Evolutionary conservation across 2,329 filamentous ascomycete genomes (phyloP).

Genomic region (Calonectria pteridis): DNA sequence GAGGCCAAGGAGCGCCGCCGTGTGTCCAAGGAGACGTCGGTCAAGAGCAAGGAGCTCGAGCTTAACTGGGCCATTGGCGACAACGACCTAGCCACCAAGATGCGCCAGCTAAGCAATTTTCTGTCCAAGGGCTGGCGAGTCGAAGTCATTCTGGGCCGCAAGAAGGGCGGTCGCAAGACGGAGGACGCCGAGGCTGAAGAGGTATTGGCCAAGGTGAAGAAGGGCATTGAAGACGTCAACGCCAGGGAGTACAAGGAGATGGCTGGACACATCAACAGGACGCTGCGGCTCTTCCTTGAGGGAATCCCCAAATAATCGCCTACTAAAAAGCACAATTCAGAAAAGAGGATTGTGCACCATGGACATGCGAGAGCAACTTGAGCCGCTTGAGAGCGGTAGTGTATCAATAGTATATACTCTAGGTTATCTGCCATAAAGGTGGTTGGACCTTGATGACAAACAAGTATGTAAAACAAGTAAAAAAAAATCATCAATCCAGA

Average conservation of each 20-base stretch:
- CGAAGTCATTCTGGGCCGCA: slow-evolving; percentile 75
- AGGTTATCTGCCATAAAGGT: slow-evolving; percentile 37
- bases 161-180: slow-evolving; percentile 71
- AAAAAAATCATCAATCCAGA: slow-evolving; percentile 31
- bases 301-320: slow-evolving; percentile 34
- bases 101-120: slow-evolving; percentile 77
- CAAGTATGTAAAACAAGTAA: slow-evolving; percentile 22
- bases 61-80: slow-evolving; percentile 87
- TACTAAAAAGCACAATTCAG: neutral
- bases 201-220: slow-evolving; percentile 61
- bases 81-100: slow-evolving; percentile 80
- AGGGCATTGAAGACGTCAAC: slow-evolving; percentile 49
- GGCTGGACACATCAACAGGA: slow-evolving; percentile 59
- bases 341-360: neutral
- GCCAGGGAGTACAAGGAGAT: slow-evolving; percentile 59
- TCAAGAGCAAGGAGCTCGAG: slow-evolving; percentile 81
- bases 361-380: neutral
- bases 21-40: slow-evolving; percentile 55
- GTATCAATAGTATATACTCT: slow-evolving; percentile 39
- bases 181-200: slow-evolving; percentile 72
- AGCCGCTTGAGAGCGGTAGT: neutral
- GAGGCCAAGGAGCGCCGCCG: slow-evolving; percentile 58
- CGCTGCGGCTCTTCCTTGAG: slow-evolving; percentile 60
- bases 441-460: slow-evolving; percentile 29
- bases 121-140: slow-evolving; percentile 81